Evolutionary conservation across 495 filamentous ascomycete species (phyloP).

Genomic region (Cetradonia linearis): DNA sequence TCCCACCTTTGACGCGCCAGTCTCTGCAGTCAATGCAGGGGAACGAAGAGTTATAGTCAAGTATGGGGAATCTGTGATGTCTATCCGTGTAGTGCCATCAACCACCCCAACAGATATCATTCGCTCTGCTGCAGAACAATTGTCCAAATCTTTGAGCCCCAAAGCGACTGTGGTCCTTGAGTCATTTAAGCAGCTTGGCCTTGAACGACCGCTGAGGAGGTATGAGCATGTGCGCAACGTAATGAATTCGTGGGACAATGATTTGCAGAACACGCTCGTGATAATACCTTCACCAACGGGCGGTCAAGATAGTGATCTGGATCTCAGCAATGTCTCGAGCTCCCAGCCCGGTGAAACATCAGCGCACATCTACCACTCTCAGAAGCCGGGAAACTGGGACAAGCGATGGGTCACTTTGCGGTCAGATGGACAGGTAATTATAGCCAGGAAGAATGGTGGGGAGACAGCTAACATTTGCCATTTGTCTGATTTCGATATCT

Average conservation of each 20-base stretch:
- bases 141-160: conserved; percentile 50
- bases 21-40: conserved; percentile 74
- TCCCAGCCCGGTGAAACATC: conserved; percentile 52
- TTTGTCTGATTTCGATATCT: conserved; percentile 90
- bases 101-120: conserved; percentile 70
- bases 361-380: conserved; percentile 68
- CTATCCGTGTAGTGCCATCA: conserved; percentile 56
- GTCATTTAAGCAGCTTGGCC: conserved; percentile 59
- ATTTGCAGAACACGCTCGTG: conserved; percentile 59
- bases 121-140: conserved; percentile 41
- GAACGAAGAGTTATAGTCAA: conserved; percentile 63
- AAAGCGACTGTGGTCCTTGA: conserved; percentile 61
- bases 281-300: conserved; percentile 44
- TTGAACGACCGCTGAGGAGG: conserved; percentile 72
- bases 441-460: conserved; percentile 57
- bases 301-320: conserved; percentile 39
- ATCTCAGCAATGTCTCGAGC: conserved; percentile 42
- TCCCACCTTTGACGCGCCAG: conserved; percentile 55
- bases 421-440: conserved; percentile 61
- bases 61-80: conserved; percentile 50
- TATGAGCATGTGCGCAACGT: conserved; percentile 85
- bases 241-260: conserved; percentile 83
- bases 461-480: conserved; percentile 67
- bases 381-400: conserved; percentile 72
- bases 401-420: conserved; percentile 71